Evolutionary conservation across 441 rosid genomes (phyloP).

Genomic region (Erysimum cheiri): DNA sequence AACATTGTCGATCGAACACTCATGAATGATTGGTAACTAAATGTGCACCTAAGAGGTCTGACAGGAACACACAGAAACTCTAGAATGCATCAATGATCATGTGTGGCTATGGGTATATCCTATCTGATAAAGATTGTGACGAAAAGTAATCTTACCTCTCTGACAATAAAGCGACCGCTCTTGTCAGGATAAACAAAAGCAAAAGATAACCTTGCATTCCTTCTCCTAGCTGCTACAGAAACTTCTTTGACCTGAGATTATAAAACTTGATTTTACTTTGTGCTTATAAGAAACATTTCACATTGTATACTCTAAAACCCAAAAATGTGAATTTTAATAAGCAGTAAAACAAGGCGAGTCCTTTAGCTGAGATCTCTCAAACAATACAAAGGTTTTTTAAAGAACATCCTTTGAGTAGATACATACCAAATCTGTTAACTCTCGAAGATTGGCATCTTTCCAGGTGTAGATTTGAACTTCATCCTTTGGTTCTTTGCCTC

Average conservation of each 20-base stretch:
- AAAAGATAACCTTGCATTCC: slow-evolving; percentile 85
- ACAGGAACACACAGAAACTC: slow-evolving; percentile 15
- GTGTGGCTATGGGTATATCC: background rate
- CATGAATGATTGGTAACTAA: background rate
- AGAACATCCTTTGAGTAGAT: background rate
- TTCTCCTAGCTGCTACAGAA: slow-evolving; percentile 88
- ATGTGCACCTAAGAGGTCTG: background rate
- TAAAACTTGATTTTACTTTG: slow-evolving; percentile 6
- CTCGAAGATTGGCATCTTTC: slow-evolving; percentile 95
- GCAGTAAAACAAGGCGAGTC: background rate
- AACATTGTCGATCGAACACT: background rate
- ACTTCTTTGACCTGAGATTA: slow-evolving; percentile 83
- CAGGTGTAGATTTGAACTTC: slow-evolving; percentile 99
- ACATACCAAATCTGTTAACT: slow-evolving; percentile 87
- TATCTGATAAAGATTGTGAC: slow-evolving; percentile 19
- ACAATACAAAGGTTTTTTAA: background rate
- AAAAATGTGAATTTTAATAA: background rate
- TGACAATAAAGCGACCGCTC: slow-evolving; percentile 74
- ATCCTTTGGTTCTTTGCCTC: slow-evolving; percentile 98
- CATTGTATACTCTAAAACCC: background rate
- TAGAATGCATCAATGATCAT: slow-evolving; percentile 5
- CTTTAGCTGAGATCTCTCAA: background rate
- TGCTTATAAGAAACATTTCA: background rate
- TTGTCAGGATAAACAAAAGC: slow-evolving; percentile 95
- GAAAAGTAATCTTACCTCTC: slow-evolving; percentile 58